phyloP scores from a whole-genome alignment of 2,329 filamentous ascomycete genomes.

The Rhinocladiella mackenziei region DNA sequence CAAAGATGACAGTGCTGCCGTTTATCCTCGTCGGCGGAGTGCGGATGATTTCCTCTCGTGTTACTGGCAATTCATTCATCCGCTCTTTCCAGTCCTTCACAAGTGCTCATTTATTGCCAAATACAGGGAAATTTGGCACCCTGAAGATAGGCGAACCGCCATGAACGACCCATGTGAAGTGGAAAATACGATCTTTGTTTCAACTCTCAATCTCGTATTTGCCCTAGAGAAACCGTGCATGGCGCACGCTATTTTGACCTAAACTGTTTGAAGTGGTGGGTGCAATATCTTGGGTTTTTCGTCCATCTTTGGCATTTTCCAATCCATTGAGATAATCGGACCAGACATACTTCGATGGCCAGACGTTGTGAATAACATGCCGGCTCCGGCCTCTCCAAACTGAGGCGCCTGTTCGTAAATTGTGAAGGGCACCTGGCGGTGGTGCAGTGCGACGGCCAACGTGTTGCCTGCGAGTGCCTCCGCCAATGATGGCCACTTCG shows the following conservation, averaged over 20 bases:
- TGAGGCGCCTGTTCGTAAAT: conserved; percentile 47
- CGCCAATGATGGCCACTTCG: conserved; percentile 34
- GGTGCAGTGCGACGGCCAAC: conserved; percentile 28
- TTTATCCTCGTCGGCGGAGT: too few species aligned
- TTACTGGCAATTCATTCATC: too few species aligned
- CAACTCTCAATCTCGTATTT: too few species aligned
- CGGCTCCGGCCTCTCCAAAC: conserved; percentile 52
- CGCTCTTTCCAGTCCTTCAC: too few species aligned
- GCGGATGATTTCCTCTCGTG: too few species aligned
- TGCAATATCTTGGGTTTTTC: conserved; percentile 37
- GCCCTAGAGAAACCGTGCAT: conserved; percentile 49
- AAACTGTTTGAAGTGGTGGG: conserved; percentile 38
- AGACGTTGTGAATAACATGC: conserved; percentile 43
- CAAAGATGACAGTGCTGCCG: too few species aligned
- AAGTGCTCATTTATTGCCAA: too few species aligned
- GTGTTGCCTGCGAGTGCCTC: conserved; percentile 33
- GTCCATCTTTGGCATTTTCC: conserved; percentile 21
- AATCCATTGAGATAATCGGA: conserved; percentile 43
- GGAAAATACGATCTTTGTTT: too few species aligned
- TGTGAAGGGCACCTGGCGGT: conserved; percentile 28
- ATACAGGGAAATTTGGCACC: too few species aligned
- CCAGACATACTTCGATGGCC: conserved; percentile 38
- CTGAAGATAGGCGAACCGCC: too few species aligned
- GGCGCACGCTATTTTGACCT: conserved; percentile 39
- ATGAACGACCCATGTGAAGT: too few species aligned